Percentiles rank a stretch among this genome's conserved stretches.
Evolutionary conservation across 805 yeast species (phyloP).

Genomic region (Ogataea sp.): DNA sequence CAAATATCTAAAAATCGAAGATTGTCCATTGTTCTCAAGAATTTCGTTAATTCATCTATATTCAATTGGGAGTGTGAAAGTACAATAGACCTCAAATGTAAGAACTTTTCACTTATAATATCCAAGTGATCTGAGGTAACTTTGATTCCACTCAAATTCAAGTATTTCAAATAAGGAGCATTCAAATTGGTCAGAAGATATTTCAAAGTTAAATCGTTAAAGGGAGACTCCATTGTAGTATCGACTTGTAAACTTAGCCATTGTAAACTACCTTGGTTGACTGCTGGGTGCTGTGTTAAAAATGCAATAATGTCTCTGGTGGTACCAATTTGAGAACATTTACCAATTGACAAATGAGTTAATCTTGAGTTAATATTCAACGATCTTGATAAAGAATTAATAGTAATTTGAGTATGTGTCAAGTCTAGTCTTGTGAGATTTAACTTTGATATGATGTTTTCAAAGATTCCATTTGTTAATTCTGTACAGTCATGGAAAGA

Average conservation of each 20-base stretch:
- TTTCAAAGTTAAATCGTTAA: conserved; percentile 35
- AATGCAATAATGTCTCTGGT: conserved; percentile 67
- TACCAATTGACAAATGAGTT: conserved; percentile 65
- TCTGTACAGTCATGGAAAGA: conserved; percentile 89
- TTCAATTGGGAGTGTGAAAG: conserved; percentile 31
- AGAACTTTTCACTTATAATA: conserved; percentile 31
- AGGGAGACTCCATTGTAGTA: conserved; percentile 43
- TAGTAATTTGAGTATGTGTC: conserved; percentile 71
- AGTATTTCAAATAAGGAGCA: conserved; percentile 35
- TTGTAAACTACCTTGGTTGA: conserved; percentile 28
- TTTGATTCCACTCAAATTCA: conserved; percentile 46
- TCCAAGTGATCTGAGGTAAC: conserved; percentile 30
- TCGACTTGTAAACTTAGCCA: conserved; percentile 52
- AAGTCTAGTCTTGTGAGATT: conserved; percentile 64
- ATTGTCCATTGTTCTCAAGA: conserved; percentile 24
- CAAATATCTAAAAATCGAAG: conserved; percentile 59
- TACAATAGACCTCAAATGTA: conserved; percentile 33
- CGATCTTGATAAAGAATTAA: conserved; percentile 42
- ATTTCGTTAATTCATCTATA: conserved; percentile 29
- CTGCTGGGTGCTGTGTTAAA: conserved; percentile 64
- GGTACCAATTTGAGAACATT: conserved; percentile 55
- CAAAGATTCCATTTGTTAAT: conserved; percentile 48
- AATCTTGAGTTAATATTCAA: conserved; percentile 52
- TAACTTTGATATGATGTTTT: conserved; percentile 49
- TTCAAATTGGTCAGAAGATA: conserved; percentile 35